Evolutionary conservation across 306 rosid species (phyloP), one percentile per base, ranked within the genome.

Genomic region (Arachis hypogaea): DNA sequence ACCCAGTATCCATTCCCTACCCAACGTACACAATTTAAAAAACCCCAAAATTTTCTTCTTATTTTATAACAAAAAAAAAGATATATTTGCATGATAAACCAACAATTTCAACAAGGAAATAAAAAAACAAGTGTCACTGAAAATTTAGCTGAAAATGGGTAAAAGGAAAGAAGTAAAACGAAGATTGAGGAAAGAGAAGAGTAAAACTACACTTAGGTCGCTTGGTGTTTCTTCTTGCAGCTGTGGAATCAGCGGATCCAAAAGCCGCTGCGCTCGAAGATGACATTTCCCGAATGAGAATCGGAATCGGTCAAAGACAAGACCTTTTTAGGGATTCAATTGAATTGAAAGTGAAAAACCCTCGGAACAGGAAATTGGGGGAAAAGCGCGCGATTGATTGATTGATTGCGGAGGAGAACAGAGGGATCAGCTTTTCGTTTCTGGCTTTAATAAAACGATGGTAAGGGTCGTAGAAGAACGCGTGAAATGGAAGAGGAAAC

Each of bases 161-260:
- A 33, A 33, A 33, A 33, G 38, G 38, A 4, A 33, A 2, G 38
- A 33, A 1, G 58, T 58, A 59, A 43, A 43, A 43, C 8, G 2
- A 5, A 43, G 9, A 29, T 42, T 4, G 1, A 51, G 5, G 56
- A 69, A 4, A 67, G 51, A 82, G 8, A 28, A 33, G 22, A 60
- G 33, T 33, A 63, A 59, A 78, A 66, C 72, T 86, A 94, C 98
- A 94, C 84, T 94, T 91, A 12, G 98, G 98, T 55, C 97, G 86
- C 88, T 94, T 94, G 60, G 95, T 82, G 67, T 87, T 81, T 82
- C 93, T 86, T 74, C 92, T 84, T 22, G 89, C 11, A 68, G 92
- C 79, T 4, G 94, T 66, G 30, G 88, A 22, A 83, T 91, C 98
- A 74, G 86, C 75, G 75, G 98, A 93, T 93, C 94, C 98, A 79